Base-by-base conservation (phyloP, 805 yeast genomes). In the Ogataea siamensis region DNA sequence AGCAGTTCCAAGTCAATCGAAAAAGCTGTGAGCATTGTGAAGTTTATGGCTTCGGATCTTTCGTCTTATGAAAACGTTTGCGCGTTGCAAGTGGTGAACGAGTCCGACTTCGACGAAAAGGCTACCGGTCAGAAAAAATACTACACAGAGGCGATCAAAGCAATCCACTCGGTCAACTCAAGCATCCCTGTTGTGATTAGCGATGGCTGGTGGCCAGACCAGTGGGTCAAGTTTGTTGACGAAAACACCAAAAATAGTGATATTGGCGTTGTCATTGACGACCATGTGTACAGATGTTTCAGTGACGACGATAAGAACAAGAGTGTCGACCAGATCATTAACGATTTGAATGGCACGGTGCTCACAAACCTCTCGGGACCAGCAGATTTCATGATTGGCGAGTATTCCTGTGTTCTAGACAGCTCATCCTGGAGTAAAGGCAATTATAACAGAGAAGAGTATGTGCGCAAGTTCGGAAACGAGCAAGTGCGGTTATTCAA, bases 121-220 rank as follows among this genome's bases (percentile, higher is more conserved):
- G 76, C 75, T 7, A 60, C 58, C 23, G 63, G 63, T 16, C 87
- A 81, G 53, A 67, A 71, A 45, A 53, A 59, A 4, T 91, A 81
- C 60, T 89, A 89, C 56, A 52, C 69, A 7, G 71, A 74, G 13
- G 95, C 95, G 0, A 65, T 78, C 24, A 66, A 68, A 22, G 70
- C 71, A 27, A 80, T 91, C 28, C 68, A 91, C 20, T 56, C 60
- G 14, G 65, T 68, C 11, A 83, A 86, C 54, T 32, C 58, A 1
- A 60, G 60, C 2, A 61, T 87, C 22, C 96, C 96, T 0, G 67
- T 91, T 5, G 65, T 84, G 12, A 83, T 91, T 23, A 86, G 96
- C 2, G 98, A 91, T 57, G 95, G 95, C 3, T 93, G 98, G 98
- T 82, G 87, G 80, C 74, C 93, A 5, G 74, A 74, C 47, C 85